phyloP scores from a whole-genome alignment of 257 asterid species.

The Echium plantagineum region DNA sequence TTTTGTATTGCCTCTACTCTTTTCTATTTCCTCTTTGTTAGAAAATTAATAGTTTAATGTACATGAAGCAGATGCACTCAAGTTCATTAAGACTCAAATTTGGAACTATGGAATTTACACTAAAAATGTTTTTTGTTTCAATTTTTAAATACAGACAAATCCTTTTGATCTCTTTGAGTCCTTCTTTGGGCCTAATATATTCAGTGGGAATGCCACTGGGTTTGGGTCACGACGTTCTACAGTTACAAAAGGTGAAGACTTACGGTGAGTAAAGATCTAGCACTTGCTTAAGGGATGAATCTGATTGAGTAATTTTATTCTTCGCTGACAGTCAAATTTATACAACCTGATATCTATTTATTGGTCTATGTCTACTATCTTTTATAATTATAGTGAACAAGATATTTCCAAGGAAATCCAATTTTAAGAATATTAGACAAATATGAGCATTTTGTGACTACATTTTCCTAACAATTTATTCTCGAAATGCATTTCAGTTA shows the following conservation, averaged over 20 bases:
- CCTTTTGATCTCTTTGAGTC: constrained; percentile 98
- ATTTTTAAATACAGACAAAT: constrained; percentile 42
- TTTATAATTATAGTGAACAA: no score
- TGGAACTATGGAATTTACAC: not conserved
- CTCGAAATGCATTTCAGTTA: constrained; percentile 44
- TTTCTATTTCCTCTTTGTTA: no score
- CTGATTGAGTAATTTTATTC: no score
- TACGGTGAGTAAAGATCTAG: constrained; percentile 60
- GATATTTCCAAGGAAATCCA: no score
- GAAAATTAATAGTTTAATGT: not conserved
- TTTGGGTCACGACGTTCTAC: constrained; percentile 72
- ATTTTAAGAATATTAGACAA: not conserved
- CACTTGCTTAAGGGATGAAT: no score
- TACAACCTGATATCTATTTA: no score
- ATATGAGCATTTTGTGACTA: not conserved
- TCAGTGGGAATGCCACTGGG: constrained; percentile 67
- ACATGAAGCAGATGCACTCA: not conserved
- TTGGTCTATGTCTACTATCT: no score
- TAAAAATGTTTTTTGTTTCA: constrained; percentile 10
- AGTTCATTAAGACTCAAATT: not conserved
- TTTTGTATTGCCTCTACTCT: no score
- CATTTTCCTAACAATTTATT: constrained; percentile 16
- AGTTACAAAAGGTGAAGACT: constrained; percentile 88
- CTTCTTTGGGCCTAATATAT: constrained; percentile 82
- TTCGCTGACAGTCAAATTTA: no score